These are phyloP conservation scores for Kurtzmaniella fragi DNA, from an alignment of 805 yeast species.

Conservation along the genomic window DNA sequence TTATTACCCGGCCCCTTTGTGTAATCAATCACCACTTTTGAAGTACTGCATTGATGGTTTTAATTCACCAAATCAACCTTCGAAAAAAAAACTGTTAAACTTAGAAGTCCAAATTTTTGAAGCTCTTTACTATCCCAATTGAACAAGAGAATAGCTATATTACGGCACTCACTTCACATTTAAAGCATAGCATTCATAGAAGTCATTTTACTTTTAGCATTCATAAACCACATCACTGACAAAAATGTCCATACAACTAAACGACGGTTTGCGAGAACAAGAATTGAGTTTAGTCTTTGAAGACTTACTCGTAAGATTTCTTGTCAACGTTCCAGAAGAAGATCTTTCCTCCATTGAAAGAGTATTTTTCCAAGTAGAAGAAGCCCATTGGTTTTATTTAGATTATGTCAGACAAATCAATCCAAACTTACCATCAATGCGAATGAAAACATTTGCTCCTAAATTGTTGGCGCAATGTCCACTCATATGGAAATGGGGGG, in stretches of 20 bases:
- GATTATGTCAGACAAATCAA: slow-evolving; percentile 75
- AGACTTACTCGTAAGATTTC: slow-evolving; percentile 84
- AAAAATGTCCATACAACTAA: slow-evolving; percentile 56
- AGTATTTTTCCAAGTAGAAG: slow-evolving; percentile 90
- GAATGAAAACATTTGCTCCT: slow-evolving; percentile 71
- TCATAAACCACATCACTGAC: slow-evolving; percentile 1
- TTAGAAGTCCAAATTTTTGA: no score
- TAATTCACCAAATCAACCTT: no score
- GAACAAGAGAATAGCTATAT: slow-evolving; percentile 1
- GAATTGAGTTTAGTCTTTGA: slow-evolving; percentile 72
- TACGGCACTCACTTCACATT: not conserved
- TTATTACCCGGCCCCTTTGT: no score
- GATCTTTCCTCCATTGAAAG: slow-evolving; percentile 78
- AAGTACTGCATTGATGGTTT: no score
- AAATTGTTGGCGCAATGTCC: slow-evolving; percentile 67
- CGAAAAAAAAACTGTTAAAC: no score
- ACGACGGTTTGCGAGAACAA: slow-evolving; percentile 53
- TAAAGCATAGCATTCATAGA: not conserved
- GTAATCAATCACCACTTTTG: no score
- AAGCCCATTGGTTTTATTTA: slow-evolving; percentile 96
- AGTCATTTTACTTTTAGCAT: not conserved
- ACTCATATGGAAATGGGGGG: slow-evolving; percentile 77
- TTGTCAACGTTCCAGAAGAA: slow-evolving; percentile 87
- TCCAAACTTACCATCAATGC: slow-evolving; percentile 70
- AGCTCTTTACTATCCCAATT: not conserved